Base-by-base conservation (phyloP, 2,329 filamentous ascomycete genomes). In the Bipolaris cookei region DNA sequence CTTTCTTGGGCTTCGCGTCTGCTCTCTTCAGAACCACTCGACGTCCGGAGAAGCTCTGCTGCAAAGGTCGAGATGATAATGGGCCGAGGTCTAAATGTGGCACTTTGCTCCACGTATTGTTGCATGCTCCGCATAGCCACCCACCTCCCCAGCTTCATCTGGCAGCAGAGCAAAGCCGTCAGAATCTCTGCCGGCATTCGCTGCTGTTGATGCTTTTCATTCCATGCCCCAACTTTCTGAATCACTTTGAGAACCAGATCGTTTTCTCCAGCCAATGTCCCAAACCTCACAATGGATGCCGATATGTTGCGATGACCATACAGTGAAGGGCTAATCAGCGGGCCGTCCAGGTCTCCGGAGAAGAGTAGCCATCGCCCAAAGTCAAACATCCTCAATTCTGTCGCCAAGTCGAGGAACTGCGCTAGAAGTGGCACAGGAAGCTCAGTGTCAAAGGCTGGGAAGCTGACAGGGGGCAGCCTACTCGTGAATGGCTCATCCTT, bases 291-390 rank as follows among this genome's bases (percentile, higher is more conserved):
- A 25, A 88, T 73, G 0, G 83, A 79, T 11, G 84, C 80, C 2
- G 81, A 78, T 21, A 88, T 73, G 45, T 74, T 73, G 28, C 78
- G 78, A 58, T 84, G 73, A 2, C 66, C 66, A 62, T 85, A 86
- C 23, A 79, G 61, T 18, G 68, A 65, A 11, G 68, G 63, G 20
- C 78, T 72, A 21, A 87, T 83, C 2, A 83, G 58, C n/a, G 84
- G 82, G 0, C 82, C 83, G 62, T 86, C 83, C 13, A 83, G 61
- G 60, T 84, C 83, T 8, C 78, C 65, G 0, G 80, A 81, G 52
- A 81, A 79, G 1, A 87, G 71, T 11, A 88, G 71, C 80, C 81
- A 85, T 30, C 79, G 76, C 3, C 82, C 84, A 51, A 87, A 76
- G 14, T 80, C 77, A 56, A 78, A 82, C 6, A 78, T 70, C 48